These are phyloP conservation scores for Volutella citrinella DNA, from an alignment of 2,329 filamentous ascomycete species.

Conservation along the genomic window DNA sequence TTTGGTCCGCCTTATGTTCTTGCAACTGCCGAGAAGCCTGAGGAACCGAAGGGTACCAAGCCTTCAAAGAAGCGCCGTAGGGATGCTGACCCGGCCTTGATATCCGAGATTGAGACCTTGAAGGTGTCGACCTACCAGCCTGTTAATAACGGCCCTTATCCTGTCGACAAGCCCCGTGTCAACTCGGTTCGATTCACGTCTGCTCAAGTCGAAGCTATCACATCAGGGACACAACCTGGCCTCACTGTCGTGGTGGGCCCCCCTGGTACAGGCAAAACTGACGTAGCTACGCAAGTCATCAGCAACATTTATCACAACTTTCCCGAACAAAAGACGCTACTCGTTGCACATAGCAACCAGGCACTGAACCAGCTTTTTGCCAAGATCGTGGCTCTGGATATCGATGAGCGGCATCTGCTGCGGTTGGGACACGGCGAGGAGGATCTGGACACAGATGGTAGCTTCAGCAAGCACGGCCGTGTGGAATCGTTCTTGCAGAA, in stretches of 20 bases:
- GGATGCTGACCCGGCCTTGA: slow-evolving; percentile 66
- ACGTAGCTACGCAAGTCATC: slow-evolving; percentile 97
- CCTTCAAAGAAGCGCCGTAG: slow-evolving; percentile 84
- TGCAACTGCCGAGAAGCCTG: slow-evolving; percentile 58
- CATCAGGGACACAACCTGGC: slow-evolving; percentile 90
- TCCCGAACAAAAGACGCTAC: slow-evolving; percentile 82
- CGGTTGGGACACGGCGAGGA: slow-evolving; percentile 94
- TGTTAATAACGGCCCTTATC: slow-evolving; percentile 85
- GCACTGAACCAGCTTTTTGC: slow-evolving; percentile 96
- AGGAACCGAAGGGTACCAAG: slow-evolving; percentile 50
- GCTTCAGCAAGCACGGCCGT: slow-evolving; percentile 89
- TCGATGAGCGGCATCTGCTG: slow-evolving; percentile 90
- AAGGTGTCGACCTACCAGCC: slow-evolving; percentile 89
- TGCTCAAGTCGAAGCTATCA: slow-evolving; percentile 86
- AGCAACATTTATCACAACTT: slow-evolving; percentile 99
- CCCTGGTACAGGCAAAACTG: slow-evolving; percentile 97
- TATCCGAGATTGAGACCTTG: slow-evolving; percentile 63
- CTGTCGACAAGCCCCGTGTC: slow-evolving; percentile 74
- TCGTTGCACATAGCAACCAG: slow-evolving; percentile 96
- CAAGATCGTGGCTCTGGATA: slow-evolving; percentile 94
- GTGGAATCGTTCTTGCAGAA: slow-evolving; percentile 96
- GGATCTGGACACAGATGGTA: slow-evolving; percentile 80
- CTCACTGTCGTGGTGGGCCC: slow-evolving; percentile 92
- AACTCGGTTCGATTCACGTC: slow-evolving; percentile 89
- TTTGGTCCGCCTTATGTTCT: slow-evolving; percentile 88